Evolutionary conservation across 768 basidiomycete species (phyloP).

Genomic region (Termitomyces eurrhizus): DNA sequence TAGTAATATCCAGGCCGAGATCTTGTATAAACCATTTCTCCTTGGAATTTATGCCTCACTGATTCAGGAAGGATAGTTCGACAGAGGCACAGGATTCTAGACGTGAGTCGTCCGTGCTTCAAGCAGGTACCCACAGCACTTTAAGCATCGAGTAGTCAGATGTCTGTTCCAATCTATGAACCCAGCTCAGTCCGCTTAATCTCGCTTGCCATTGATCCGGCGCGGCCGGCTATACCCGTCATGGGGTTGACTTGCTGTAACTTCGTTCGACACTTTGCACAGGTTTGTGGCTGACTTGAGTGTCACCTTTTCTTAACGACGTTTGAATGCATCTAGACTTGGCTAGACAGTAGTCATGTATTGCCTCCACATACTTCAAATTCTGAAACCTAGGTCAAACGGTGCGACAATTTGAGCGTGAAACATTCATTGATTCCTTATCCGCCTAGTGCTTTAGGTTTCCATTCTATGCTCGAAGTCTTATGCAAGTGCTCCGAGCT

Average conservation of each 20-base stretch:
- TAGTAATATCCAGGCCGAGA: not conserved
- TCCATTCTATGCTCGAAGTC: not conserved
- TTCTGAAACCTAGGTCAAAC: not conserved
- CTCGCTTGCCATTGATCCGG: too few relatives aligned
- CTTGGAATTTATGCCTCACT: not conserved
- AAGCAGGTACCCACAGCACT: not conserved
- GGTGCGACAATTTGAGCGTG: not conserved
- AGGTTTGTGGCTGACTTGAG: not conserved
- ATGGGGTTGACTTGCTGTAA: too few relatives aligned
- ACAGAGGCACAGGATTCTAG: too few relatives aligned
- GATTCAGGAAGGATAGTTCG: not conserved
- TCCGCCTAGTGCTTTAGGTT: not conserved
- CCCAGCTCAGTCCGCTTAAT: not conserved
- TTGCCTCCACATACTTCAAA: not conserved
- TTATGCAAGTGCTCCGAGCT: not conserved
- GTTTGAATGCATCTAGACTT: not conserved
- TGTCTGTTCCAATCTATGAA: not conserved
- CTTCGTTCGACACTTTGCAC: not conserved
- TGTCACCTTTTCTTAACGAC: not conserved
- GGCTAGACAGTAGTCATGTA: not conserved
- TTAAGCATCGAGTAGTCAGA: not conserved
- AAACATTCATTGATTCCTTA: not conserved
- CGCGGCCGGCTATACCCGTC: too few relatives aligned
- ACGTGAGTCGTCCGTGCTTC: not conserved
- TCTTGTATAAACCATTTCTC: not conserved